phyloP scores from a whole-genome alignment of 345 rosid genomes.

The Euclidium syriacum region DNA sequence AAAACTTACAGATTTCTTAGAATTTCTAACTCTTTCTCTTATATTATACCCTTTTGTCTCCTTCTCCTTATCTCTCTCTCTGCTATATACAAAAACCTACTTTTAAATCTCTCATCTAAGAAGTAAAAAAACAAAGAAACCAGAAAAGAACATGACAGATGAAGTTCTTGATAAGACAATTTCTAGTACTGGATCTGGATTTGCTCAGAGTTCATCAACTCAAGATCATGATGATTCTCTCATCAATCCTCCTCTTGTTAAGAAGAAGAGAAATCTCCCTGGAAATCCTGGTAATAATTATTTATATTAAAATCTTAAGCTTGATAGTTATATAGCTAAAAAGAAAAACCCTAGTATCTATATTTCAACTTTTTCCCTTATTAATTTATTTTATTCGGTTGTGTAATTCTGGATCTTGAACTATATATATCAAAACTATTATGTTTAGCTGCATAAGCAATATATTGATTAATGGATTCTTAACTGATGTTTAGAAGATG shows the following conservation, averaged over 20 bases:
- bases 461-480: not conserved
- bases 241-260: constrained; percentile 40
- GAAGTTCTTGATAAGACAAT: constrained; percentile 35
- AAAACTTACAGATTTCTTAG: constrained; percentile 19
- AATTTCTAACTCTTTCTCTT: constrained; percentile 13
- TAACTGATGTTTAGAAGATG: not conserved
- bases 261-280: constrained; percentile 95
- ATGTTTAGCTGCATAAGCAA: constrained; percentile 6
- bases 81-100: constrained; percentile 29
- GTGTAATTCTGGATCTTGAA: constrained; percentile 17
- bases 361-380: not conserved
- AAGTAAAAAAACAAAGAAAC: constrained; percentile 22
- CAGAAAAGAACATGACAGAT: constrained; percentile 33
- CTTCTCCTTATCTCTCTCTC: constrained; percentile 15
- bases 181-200: constrained; percentile 35
- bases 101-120: constrained; percentile 24
- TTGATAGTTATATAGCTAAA: constrained; percentile 4
- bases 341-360: constrained; percentile 23
- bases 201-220: constrained; percentile 39
- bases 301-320: not conserved
- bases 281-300: constrained; percentile 71
- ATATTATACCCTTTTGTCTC: constrained; percentile 19
- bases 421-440: not conserved
- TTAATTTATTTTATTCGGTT: not conserved
- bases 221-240: constrained; percentile 25